Percentiles rank a stretch among this genome's conserved stretches.
phyloP scores from a whole-genome alignment of 768 basidiomycete species.

The Hypholoma sublateritium region DNA sequence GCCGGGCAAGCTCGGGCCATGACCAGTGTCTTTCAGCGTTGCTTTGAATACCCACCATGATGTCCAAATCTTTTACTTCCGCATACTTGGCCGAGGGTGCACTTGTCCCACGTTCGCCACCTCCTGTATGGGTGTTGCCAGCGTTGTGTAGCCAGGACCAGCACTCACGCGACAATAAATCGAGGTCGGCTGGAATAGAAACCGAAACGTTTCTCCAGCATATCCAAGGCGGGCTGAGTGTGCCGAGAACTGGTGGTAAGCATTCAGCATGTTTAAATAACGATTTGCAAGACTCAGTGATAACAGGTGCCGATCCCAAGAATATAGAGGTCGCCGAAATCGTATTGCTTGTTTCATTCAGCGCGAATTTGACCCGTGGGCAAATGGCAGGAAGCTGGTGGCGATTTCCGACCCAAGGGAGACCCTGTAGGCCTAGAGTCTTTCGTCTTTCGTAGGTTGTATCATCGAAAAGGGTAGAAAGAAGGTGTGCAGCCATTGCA shows the following conservation, averaged over 20 bases:
- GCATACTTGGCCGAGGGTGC: too few species aligned
- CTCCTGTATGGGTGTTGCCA: too few species aligned
- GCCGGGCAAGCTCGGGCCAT: too few species aligned
- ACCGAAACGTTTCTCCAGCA: conserved; percentile 46
- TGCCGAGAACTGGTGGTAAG: conserved; percentile 37
- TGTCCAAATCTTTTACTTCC: too few species aligned
- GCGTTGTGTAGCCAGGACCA: too few species aligned
- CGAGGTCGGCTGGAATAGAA: conserved; percentile 50
- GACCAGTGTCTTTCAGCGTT: too few species aligned
- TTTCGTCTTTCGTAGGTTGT: too few species aligned
- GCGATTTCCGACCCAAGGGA: conserved; percentile 1
- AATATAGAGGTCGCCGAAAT: conserved; percentile 44
- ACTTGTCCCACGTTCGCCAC: too few species aligned
- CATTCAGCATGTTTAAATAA: neutral
- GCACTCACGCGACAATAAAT: conserved; percentile 42
- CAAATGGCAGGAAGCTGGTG: conserved; percentile 43
- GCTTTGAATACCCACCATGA: too few species aligned
- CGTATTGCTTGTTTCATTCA: conserved; percentile 47
- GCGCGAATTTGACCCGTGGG: conserved; percentile 48
- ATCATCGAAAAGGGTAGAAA: too few species aligned
- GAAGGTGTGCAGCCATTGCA: too few species aligned
- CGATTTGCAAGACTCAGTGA: conserved; percentile 26
- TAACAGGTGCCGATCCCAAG: conserved; percentile 41
- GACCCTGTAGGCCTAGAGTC: too few species aligned
- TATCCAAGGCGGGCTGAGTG: conserved; percentile 33